phyloP scores from a whole-genome alignment of 106 monocot genomes.

The Agapanthus africanus region DNA sequence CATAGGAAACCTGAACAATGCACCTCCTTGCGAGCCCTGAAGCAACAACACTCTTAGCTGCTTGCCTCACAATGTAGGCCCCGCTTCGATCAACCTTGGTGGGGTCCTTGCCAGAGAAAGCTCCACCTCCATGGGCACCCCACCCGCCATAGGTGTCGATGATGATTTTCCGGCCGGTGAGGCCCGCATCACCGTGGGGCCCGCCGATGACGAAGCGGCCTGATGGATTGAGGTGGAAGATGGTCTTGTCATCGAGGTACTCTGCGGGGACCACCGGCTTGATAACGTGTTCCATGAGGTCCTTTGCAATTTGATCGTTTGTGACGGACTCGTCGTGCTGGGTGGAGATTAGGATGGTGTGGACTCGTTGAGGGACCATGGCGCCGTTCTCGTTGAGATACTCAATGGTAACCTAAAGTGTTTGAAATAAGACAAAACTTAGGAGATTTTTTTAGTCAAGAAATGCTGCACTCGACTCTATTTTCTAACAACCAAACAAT shows the following conservation, averaged over 20 bases:
- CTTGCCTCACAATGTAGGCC: conserved; percentile 18
- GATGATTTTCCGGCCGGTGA: conserved; percentile 24
- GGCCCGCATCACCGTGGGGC: conserved; percentile 22
- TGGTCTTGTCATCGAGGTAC: conserved; percentile 23
- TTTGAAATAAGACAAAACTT: background rate
- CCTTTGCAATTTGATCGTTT: conserved; percentile 17
- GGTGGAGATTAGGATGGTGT: conserved; percentile 21
- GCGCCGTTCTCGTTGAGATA: conserved; percentile 18
- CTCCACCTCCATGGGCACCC: conserved; percentile 25
- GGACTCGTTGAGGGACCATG: conserved; percentile 23
- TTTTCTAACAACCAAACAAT: too few species aligned
- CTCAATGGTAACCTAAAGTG: conserved; percentile 16
- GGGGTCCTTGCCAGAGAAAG: conserved; percentile 20
- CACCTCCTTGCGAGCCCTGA: conserved; percentile 17
- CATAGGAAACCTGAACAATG: conserved; percentile 25
- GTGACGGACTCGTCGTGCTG: conserved; percentile 22
- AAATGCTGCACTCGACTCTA: too few species aligned
- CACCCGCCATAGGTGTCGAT: conserved; percentile 24
- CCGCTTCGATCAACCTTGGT: conserved; percentile 17
- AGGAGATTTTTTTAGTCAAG: too few species aligned
- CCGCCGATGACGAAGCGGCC: conserved; percentile 22
- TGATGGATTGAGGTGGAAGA: conserved; percentile 25
- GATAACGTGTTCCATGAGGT: conserved; percentile 23
- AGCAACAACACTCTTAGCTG: conserved; percentile 21
- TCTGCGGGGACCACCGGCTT: conserved; percentile 21